Evolutionary conservation across 257 asterid genomes (phyloP).

Genomic region (Verbascum thapsus): DNA sequence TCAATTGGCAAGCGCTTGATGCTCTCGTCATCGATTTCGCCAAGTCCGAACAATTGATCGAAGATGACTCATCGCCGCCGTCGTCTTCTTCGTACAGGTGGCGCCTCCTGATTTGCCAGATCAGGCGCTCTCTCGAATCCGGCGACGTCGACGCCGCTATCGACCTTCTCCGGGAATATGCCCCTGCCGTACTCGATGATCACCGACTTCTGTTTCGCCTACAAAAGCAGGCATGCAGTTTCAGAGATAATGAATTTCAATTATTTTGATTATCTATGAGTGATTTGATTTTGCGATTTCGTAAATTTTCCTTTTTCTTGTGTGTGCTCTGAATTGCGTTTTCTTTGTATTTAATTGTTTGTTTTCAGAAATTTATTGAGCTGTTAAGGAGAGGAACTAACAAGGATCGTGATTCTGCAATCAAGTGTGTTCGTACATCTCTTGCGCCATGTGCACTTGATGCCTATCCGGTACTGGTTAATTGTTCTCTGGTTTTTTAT

Average conservation of each 20-base stretch:
- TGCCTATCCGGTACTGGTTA: constrained; percentile 81
- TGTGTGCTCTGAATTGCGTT: too few relatives aligned
- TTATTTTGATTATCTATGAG: background rate
- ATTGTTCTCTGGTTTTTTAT: constrained; percentile 3
- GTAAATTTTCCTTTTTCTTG: background rate
- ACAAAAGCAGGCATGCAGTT: constrained; percentile 79
- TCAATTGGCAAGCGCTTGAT: constrained; percentile 96
- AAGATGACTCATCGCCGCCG: constrained; percentile 49
- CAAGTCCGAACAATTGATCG: constrained; percentile 81
- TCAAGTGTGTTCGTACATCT: constrained; percentile 67
- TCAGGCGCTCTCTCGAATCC: constrained; percentile 70
- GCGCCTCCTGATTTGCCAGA: constrained; percentile 79
- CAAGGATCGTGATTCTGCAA: constrained; percentile 81
- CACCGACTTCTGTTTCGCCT: constrained; percentile 92
- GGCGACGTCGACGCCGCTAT: constrained; percentile 84
- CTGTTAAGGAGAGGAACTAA: constrained; percentile 79
- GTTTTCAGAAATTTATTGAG: constrained; percentile 81
- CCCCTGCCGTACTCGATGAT: constrained; percentile 76
- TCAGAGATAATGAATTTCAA: background rate
- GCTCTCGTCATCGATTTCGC: constrained; percentile 87
- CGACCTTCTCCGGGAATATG: constrained; percentile 62
- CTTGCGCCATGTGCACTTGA: constrained; percentile 96
- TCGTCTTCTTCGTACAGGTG: constrained; percentile 63
- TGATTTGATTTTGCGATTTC: background rate
- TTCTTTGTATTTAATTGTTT: background rate